Conservation (phyloP, 2,329 filamentous ascomycete genomes). For the Fusarium sp. region DNA sequence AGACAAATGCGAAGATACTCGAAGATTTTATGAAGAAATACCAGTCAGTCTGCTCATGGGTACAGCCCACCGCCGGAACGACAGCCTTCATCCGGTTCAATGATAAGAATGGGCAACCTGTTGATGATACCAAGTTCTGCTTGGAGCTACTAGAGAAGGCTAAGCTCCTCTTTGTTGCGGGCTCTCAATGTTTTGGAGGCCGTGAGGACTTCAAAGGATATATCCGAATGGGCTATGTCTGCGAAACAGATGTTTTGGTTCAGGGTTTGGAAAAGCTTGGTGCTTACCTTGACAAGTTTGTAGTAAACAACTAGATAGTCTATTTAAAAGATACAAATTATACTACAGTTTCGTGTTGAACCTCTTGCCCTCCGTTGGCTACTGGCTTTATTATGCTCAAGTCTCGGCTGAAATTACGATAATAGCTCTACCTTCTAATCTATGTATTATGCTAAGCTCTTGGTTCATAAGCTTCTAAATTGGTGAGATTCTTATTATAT, state of each 20-base stretch:
- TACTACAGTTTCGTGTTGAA: too few relatives aligned
- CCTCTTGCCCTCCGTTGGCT: too few relatives aligned
- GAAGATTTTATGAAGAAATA: constrained; percentile 75
- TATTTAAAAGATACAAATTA: too few relatives aligned
- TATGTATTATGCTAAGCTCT: too few relatives aligned
- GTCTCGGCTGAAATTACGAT: too few relatives aligned
- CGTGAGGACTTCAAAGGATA: constrained; percentile 76
- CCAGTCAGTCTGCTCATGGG: constrained; percentile 73
- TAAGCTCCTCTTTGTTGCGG: constrained; percentile 81
- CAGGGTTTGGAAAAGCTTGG: constrained; percentile 68
- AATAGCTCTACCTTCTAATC: too few relatives aligned
- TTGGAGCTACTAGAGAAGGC: constrained; percentile 73
- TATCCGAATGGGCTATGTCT: constrained; percentile 82
- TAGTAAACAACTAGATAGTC: not conserved
- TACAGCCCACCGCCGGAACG: constrained; percentile 81
- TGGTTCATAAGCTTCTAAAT: too few relatives aligned
- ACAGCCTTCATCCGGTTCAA: constrained; percentile 81
- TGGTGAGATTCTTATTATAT: too few relatives aligned
- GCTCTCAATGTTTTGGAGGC: constrained; percentile 77
- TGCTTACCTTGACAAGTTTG: constrained; percentile 52
- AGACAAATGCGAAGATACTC: constrained; percentile 74
- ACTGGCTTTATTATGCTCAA: too few relatives aligned
- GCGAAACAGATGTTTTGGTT: constrained; percentile 74
- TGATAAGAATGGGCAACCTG: constrained; percentile 64
- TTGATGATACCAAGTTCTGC: constrained; percentile 80